Evolutionary conservation across 768 basidiomycete species (phyloP).

Genomic region (Omphalotus guepiniiformis): DNA sequence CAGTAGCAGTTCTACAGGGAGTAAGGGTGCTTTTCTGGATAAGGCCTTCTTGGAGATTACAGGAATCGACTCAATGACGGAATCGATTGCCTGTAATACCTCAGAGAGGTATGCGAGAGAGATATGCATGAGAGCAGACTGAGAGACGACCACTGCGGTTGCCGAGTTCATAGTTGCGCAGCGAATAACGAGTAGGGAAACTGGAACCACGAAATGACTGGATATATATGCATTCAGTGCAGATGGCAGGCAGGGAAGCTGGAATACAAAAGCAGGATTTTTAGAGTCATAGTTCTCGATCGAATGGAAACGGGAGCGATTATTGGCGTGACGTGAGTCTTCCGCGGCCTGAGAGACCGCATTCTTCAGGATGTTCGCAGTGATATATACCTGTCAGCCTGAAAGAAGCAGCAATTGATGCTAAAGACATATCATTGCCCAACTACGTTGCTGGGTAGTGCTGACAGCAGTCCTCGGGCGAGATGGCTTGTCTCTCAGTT

Average conservation of each 20-base stretch:
- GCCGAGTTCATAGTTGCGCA: conserved; percentile 20
- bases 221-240: conserved; percentile 1
- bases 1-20: conserved; percentile 53
- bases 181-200: conserved; percentile 4
- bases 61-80: conserved; percentile 23
- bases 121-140: conserved; percentile 47
- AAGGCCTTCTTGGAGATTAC: conserved; percentile 11
- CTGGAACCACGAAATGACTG: background rate
- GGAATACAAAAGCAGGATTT: background rate
- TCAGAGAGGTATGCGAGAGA: conserved; percentile 46
- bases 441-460: no score
- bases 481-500: no score
- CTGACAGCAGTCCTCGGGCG: no score
- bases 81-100: conserved; percentile 39
- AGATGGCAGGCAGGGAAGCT: conserved; percentile 16
- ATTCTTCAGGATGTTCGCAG: no score
- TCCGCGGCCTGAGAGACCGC: conserved; percentile 2
- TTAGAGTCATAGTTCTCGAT: conserved; percentile 4
- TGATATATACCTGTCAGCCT: no score
- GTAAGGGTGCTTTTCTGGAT: conserved; percentile 12
- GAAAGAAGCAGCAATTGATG: no score
- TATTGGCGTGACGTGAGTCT: conserved; percentile 10
- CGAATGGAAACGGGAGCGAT: conserved; percentile 6
- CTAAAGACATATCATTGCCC: no score
- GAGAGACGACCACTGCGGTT: conserved; percentile 30